Evolutionary conservation across 352 stramenopile genomes (phyloP), one percentile per base, ranked within the genome.

Genomic region (Phytophthora pinifolia): DNA sequence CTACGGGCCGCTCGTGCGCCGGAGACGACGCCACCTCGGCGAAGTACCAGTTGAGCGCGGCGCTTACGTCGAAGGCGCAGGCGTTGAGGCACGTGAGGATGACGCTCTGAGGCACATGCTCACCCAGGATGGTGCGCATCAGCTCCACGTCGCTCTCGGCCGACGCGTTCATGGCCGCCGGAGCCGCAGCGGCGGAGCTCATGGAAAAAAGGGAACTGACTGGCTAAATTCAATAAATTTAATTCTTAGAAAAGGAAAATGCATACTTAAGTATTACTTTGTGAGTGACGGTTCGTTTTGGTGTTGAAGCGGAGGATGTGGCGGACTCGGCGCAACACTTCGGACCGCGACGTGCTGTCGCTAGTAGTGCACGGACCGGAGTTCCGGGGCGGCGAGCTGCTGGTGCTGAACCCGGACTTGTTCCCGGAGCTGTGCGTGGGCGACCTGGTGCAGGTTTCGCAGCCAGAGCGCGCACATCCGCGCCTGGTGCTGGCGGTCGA

Each of bases 41-140:
- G 37, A 95, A 95, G 71, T 95, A 95, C 74, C 82, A 92, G 55
- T 95, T 95, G 51, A 95, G 65, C 17, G 85, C 85, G 4, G 79
- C 81, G 55, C 79, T 91, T 33, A 95, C 85, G 59, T 95, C 85
- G 46, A 93, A 93, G 44, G 61, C 69, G 54, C 83, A 92, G 15
- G 83, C 82, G 65, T 90, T 89, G 2, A 95, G 62, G 49, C 85
- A 95, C 45, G 81, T 78, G 17, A 95, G 69, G 56, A 95, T 91
- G 39, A 93, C 81, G 54, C 74, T 89, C 58, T 91, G 81, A 18
- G 85, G 83, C 49, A 95, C 85, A 48, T 93, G 77, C 51, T 95
- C 85, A 31, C 85, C 85, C 20, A 95, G 70, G 52, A 95, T 95
- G 48, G 83, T 93, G 50, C 83, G 85, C 79, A 95, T 95, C 45